A percentile compares a stretch with the other conserved stretches of the same genome.
Conservation (phyloP, 108 stramenopile species). For the Aureococcus anophagefferens region DNA sequence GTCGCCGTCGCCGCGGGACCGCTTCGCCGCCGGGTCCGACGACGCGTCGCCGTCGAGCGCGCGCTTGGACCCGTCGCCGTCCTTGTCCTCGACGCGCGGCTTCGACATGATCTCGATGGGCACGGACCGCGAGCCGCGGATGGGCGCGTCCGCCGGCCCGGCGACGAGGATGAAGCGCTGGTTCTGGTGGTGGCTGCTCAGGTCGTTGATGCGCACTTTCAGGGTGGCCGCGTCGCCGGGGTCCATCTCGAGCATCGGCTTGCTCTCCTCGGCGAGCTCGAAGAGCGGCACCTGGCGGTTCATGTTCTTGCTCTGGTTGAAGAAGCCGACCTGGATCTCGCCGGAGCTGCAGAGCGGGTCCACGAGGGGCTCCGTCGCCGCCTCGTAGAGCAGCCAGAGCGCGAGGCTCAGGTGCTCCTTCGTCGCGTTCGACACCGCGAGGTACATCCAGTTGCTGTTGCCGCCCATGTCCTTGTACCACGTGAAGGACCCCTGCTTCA, state of each 20-base stretch:
- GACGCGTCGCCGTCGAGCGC: neutral
- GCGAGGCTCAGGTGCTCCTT: neutral
- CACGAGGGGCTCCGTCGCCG: neutral
- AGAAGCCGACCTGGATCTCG: neutral
- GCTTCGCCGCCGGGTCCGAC: neutral
- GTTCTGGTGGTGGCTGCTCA: neutral
- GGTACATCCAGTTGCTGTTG: neutral
- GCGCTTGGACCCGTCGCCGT: neutral
- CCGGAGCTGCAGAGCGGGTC: neutral
- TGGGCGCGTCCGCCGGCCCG: neutral
- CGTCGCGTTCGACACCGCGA: neutral
- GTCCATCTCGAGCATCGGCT: neutral
- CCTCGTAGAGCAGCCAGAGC: neutral
- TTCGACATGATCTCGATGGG: neutral
- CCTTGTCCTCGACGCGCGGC: neutral
- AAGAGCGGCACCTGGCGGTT: neutral
- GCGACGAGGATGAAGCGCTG: neutral
- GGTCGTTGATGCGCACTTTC: neutral
- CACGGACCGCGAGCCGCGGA: neutral
- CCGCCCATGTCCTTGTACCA: constrained; percentile 1
- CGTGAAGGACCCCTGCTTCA: neutral
- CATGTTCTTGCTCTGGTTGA: neutral
- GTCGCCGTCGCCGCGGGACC: neutral
- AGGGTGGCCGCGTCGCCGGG: neutral
- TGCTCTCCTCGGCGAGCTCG: neutral